Percentiles rank a stretch among this genome's conserved stretches.
Conservation (phyloP, 176 grass and related monocot species). For the Urochloa ruziziensis region DNA sequence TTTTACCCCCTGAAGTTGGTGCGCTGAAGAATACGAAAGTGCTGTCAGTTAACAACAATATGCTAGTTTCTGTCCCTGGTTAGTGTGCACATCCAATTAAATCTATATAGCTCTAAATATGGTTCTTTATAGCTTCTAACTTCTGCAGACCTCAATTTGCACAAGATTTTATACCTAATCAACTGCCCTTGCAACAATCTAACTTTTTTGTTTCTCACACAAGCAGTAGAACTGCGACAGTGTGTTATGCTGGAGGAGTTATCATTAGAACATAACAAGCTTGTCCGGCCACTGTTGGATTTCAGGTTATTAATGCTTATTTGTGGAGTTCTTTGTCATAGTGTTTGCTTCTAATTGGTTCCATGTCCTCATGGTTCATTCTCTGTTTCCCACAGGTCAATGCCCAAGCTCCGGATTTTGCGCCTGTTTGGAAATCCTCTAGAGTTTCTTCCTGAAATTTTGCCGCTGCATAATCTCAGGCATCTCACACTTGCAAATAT, state of each 20-base stretch:
- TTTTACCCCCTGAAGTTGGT: slow-evolving; percentile 92
- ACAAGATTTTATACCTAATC: slow-evolving; percentile 25
- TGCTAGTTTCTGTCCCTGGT: slow-evolving; percentile 97
- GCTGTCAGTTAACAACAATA: slow-evolving; percentile 80
- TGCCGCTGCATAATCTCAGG: slow-evolving; percentile 85
- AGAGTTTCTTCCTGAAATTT: slow-evolving; percentile 98
- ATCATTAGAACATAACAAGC: slow-evolving; percentile 92
- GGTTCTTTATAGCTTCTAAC: slow-evolving; percentile 1
- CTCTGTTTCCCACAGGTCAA: slow-evolving; percentile 72
- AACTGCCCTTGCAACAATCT: neutral
- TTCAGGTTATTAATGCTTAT: slow-evolving; percentile 81
- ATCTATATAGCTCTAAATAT: neutral
- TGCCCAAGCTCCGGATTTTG: slow-evolving; percentile 85
- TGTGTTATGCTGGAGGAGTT: slow-evolving; percentile 91
- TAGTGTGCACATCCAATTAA: slow-evolving; percentile 29
- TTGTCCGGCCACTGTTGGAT: slow-evolving; percentile 93
- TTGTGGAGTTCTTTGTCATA: slow-evolving; percentile 17
- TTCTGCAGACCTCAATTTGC: neutral
- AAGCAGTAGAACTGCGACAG: slow-evolving; percentile 83
- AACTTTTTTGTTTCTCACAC: slow-evolving; percentile 8
- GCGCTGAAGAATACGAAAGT: slow-evolving; percentile 84
- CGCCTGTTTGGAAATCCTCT: slow-evolving; percentile 96
- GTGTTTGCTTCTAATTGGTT: slow-evolving; percentile 9
- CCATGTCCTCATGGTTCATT: slow-evolving; percentile 49
- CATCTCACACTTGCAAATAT: slow-evolving; percentile 98